A percentile compares a stretch with the other conserved stretches of the same genome.
Conservation (phyloP, 208 protist genomes). For the Leishmania tarentolae region DNA sequence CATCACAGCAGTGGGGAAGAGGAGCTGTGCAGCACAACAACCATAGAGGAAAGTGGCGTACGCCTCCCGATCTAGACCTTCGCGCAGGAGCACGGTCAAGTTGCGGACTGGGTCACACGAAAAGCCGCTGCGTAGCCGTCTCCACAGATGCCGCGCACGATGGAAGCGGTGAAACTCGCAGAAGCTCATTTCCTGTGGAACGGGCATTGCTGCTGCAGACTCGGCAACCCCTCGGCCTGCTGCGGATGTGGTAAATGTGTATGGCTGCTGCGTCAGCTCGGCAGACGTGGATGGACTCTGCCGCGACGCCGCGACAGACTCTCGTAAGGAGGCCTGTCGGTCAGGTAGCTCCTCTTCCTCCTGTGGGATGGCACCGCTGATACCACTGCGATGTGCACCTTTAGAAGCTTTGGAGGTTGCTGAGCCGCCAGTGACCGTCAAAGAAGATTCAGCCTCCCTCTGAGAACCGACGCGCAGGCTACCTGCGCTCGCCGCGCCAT, state of each 20-base stretch:
- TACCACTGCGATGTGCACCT: not conserved
- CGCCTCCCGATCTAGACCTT: conserved; percentile 68
- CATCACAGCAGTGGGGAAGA: conserved; percentile 27
- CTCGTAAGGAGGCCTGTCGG: not conserved
- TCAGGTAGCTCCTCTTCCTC: not conserved
- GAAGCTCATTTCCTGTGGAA: conserved; percentile 23
- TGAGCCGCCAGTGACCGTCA: not conserved
- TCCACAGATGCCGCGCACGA: conserved; percentile 19
- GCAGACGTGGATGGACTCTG: not conserved
- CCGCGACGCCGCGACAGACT: conserved; percentile 1
- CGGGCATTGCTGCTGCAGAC: not conserved
- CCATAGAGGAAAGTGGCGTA: conserved; percentile 72
- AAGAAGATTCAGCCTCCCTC: not conserved
- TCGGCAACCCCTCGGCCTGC: not conserved
- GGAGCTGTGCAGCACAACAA: conserved; percentile 34
- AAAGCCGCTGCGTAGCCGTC: conserved; percentile 53
- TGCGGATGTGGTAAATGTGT: not conserved
- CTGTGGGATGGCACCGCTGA: not conserved
- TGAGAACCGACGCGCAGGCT: not conserved
- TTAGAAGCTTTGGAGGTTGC: not conserved
- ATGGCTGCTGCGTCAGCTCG: not conserved
- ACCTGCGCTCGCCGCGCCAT: not conserved
- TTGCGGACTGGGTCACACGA: conserved; percentile 35
- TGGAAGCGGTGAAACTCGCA: conserved; percentile 22
- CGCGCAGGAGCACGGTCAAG: conserved; percentile 52